These are phyloP conservation scores for Macrolepiota albuminosa DNA, from an alignment of 768 basidiomycete genomes.

Conservation along the genomic window DNA sequence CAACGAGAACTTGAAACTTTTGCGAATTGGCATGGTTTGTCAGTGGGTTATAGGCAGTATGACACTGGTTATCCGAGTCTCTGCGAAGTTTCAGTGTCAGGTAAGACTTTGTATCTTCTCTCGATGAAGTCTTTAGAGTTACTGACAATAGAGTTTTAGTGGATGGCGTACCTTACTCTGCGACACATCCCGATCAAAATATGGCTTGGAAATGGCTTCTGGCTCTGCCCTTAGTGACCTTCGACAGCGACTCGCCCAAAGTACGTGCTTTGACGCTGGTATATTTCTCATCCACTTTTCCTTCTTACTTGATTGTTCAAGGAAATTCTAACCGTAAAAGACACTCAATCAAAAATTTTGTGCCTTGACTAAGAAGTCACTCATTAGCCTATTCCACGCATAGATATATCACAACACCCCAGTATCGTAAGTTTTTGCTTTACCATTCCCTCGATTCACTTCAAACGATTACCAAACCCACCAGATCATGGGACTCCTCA, in stretches of 20 bases:
- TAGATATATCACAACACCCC: background rate
- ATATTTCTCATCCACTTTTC: background rate
- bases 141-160: background rate
- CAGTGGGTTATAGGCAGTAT: background rate
- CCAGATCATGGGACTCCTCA: background rate
- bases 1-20: background rate
- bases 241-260: background rate
- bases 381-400: background rate
- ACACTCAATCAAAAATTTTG: background rate
- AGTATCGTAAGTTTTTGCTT: background rate
- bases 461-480: background rate
- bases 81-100: background rate
- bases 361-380: background rate
- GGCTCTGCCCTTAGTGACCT: background rate
- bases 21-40: background rate
- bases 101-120: background rate
- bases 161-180: background rate
- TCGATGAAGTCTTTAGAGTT: background rate
- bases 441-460: background rate
- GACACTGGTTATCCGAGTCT: background rate
- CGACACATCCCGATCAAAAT: background rate
- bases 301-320: background rate
- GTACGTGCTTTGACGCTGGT: background rate
- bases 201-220: conserved; percentile 1
- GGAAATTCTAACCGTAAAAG: background rate